Conservation (phyloP, 2,329 filamentous ascomycete species). For the Scopulariopsis brevicaulis region DNA sequence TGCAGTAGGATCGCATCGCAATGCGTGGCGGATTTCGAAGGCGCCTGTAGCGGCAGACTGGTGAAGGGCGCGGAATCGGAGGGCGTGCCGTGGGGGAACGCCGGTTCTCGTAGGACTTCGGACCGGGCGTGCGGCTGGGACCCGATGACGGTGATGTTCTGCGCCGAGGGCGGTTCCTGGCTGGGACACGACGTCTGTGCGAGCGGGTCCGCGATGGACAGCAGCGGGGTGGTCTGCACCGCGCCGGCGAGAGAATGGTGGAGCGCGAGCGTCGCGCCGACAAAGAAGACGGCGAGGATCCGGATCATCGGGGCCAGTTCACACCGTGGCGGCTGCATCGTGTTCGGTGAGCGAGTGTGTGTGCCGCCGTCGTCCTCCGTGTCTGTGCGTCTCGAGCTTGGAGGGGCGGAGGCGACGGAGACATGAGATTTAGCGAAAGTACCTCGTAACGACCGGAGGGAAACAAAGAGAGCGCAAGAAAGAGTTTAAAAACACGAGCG, state of each 20-base stretch:
- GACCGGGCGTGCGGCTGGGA: background rate
- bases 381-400: background rate
- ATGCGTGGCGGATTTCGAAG: background rate
- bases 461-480: background rate
- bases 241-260: background rate
- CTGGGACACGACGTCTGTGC: background rate
- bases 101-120: background rate
- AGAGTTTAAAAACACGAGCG: background rate
- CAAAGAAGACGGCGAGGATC: background rate
- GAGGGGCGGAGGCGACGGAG: background rate
- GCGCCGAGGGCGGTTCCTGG: background rate
- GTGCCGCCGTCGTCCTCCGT: background rate
- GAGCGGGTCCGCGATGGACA: background rate
- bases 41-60: background rate
- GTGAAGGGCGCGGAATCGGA: background rate
- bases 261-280: background rate
- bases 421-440: background rate
- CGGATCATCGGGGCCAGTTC: background rate
- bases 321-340: background rate
- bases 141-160: background rate
- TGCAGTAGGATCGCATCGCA: background rate
- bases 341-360: background rate
- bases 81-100: background rate
- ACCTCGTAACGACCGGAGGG: background rate
- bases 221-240: background rate